Evolutionary conservation across 2,329 filamentous ascomycete species (phyloP), one percentile per base, ranked within the genome.

Genomic region (Fusarium temperatum): DNA sequence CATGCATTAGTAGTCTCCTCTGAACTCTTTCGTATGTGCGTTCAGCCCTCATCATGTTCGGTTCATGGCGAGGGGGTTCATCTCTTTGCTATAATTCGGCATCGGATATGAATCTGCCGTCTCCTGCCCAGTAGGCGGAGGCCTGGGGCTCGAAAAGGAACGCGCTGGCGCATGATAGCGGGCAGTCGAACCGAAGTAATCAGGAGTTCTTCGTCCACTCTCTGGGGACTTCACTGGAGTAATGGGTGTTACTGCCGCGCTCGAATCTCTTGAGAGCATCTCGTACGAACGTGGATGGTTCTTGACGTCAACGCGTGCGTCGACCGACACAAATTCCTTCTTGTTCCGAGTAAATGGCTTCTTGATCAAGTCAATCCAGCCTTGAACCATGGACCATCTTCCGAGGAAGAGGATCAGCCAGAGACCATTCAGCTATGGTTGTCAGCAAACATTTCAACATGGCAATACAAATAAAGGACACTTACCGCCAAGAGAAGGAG

Each of bases 311-410:
- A 84, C 83, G 70, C 89, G 89, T 53, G 95, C 94, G 80, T 98
- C 96, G 51, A 93, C 91, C 44, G 94, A 97, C 73, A 98, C 93
- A 78, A 98, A 98, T 81, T 98, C 96, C 77, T 90, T 89, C 80
- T 92, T 90, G 67, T 83, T 85, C 60, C 85, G 84, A 41, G 84
- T 82, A 68, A 90, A 83, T 55, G 85, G 79, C 42, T 82, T 81
- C 62, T 82, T 84, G 74, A 91, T 82, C 47, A 95, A 83, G 32
- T 97, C 91, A 47, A 86, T 75, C 96, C 96, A 99, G 71, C 93
- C 96, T 7, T 87, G 89, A 63, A 97, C 86, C 91, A 98, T 97
- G n/a, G 93, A 92, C 81, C 89, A 91, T 59, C 95, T 92, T 42
- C 93, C 92, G 38, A 98, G 89, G 66, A 98, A 89, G 62, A 98